A percentile compares a stretch with the other conserved stretches of the same genome.
Evolutionary conservation across 2,329 filamentous ascomycete genomes (phyloP).

Genomic region (Ambrosiella xylebori): DNA sequence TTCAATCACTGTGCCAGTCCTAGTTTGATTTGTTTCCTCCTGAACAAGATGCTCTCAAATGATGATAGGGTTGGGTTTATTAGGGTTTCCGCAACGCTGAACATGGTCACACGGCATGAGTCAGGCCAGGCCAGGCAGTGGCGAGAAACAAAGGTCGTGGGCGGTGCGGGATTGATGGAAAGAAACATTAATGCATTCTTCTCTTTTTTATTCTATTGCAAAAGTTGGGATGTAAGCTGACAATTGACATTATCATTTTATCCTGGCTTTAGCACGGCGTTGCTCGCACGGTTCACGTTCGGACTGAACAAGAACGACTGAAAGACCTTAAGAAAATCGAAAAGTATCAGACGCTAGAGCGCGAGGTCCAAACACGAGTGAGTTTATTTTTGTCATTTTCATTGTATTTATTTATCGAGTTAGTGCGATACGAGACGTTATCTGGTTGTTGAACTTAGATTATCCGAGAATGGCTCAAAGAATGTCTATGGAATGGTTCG

Average conservation of each 20-base stretch:
- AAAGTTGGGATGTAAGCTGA: background rate
- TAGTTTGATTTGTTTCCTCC: too few relatives aligned
- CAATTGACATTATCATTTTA: background rate
- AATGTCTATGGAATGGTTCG: background rate
- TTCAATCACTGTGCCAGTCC: too few relatives aligned
- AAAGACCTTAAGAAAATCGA: constrained; percentile 60
- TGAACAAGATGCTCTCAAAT: background rate
- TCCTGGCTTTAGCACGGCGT: constrained; percentile 53
- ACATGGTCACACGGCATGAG: too few relatives aligned
- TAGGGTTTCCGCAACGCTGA: background rate
- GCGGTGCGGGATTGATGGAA: background rate
- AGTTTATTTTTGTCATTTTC: constrained; percentile 5
- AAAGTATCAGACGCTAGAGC: constrained; percentile 56
- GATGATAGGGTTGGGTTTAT: background rate
- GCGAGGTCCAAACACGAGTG: constrained; percentile 49
- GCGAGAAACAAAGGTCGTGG: background rate
- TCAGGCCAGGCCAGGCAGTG: background rate
- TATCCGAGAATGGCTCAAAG: background rate
- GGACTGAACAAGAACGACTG: constrained; percentile 52
- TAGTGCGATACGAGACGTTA: background rate
- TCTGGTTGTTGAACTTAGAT: background rate
- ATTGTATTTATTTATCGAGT: background rate
- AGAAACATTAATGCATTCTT: too few relatives aligned
- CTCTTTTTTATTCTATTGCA: background rate
- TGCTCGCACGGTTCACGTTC: constrained; percentile 44